Evolutionary conservation across 306 rosid genomes (phyloP), one percentile per base, ranked within the genome.

Genomic region (Begonia loranthoides): DNA sequence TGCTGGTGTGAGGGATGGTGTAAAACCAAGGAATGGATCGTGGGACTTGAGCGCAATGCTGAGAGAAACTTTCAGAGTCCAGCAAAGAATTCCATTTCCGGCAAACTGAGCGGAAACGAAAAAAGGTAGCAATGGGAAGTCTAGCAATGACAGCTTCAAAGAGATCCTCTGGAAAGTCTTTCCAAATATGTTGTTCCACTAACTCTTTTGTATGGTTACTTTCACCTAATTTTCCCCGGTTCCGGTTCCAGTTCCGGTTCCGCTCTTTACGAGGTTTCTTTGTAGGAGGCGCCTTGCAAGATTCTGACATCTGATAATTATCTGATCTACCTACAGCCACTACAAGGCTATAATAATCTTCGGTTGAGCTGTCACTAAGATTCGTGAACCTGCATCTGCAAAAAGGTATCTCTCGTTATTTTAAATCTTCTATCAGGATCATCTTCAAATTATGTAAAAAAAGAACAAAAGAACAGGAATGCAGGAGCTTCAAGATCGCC

Each of bases 121-220:
- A 84, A 62, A 84, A 79, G 15, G 80, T 71, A 53, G 80, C 77
- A 67, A 84, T 55, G 8, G 97, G 97, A 65, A 88, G 87, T 66
- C 93, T 76, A 9, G 95, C 95, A 58, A 88, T 73, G 55, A 88
- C 97, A 53, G 77, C 74, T 72, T 88, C 93, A 47, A 74, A 56
- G 49, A 88, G 75, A 77, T 88, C 95, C 61, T 84, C 89, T 4
- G 97, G 97, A 59, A 88, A 75, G 62, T 77, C 70, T 71, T 81
- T 81, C 97, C 97, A 88, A 48, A 84, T 77, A 38, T 81, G 63
- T 52, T 65, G 77, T 54, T 84, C 87, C 93, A 87, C 78, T 38
- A 66, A 69, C 74, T 82, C 89, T 58, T 70, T 67, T 46, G 72
- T 38, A 58, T 61, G 54, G 47, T 58, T 72, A 69, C 34, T 1